Evolutionary conservation across 1,284 basidiomycete species (phyloP).

Genomic region (Athelia sp.): DNA sequence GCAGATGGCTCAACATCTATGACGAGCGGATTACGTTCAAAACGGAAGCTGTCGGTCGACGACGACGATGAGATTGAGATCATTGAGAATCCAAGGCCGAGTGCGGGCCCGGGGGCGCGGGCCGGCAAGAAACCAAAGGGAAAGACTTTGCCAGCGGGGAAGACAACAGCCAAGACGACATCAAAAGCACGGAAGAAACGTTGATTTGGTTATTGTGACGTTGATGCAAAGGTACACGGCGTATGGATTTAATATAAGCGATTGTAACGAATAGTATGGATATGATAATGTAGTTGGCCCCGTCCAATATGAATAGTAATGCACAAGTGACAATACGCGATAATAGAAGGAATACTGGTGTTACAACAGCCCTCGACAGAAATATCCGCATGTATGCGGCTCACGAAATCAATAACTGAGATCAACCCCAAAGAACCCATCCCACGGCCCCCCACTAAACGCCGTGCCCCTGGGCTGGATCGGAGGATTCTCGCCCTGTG

Average conservation of each 20-base stretch:
- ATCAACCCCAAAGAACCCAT: constrained; percentile 39
- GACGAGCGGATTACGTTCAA: constrained; percentile 22
- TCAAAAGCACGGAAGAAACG: constrained; percentile 26
- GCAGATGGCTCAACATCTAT: constrained; percentile 17
- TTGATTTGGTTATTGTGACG: too few species aligned
- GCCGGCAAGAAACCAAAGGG: constrained; percentile 33
- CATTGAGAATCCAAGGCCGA: constrained; percentile 37
- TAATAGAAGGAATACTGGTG: too few species aligned
- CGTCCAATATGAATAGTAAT: too few species aligned
- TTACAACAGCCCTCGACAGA: too few species aligned
- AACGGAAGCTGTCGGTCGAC: constrained; percentile 40
- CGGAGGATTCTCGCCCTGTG: constrained; percentile 42
- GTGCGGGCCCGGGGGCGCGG: too few species aligned
- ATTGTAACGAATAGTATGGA: too few species aligned
- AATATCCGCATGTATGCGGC: too few species aligned
- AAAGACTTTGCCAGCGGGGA: constrained; percentile 14
- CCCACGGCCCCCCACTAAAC: constrained; percentile 35
- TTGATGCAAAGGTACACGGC: too few species aligned
- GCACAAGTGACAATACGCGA: too few species aligned
- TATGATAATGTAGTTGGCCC: too few species aligned
- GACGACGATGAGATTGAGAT: constrained; percentile 53
- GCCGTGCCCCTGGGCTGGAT: constrained; percentile 14
- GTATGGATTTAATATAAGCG: too few species aligned
- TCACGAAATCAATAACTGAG: background rate
- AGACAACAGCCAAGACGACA: constrained; percentile 28